Evolutionary conservation across 73 alveolate species (phyloP).

Genomic region (Paraurostyla sp.): DNA sequence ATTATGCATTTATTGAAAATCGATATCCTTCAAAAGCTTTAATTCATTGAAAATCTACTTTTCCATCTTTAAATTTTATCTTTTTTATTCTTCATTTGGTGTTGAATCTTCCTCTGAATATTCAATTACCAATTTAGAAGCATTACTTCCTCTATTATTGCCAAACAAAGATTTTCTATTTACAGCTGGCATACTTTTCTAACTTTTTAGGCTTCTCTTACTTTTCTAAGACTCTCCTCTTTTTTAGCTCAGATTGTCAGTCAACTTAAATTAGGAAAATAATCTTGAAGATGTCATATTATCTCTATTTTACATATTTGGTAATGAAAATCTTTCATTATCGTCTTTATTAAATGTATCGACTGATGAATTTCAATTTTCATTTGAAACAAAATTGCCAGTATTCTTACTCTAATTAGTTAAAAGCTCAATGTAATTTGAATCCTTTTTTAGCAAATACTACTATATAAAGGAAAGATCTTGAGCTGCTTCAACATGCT

Average conservation of each 20-base stretch:
- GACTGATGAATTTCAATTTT: too few relatives aligned
- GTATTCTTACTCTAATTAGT: too few relatives aligned
- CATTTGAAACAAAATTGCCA: too few relatives aligned
- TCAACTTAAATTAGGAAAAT: too few relatives aligned
- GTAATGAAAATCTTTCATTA: too few relatives aligned
- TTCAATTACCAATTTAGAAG: not conserved
- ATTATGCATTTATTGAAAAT: slow-evolving; percentile 20
- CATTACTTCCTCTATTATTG: not conserved
- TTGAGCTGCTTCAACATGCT: not conserved
- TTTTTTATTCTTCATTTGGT: not conserved
- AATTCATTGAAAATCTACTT: not conserved
- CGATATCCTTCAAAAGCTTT: slow-evolving; percentile 37
- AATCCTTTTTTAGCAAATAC: slow-evolving; percentile 9
- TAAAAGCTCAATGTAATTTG: not conserved
- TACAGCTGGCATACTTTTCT: not conserved
- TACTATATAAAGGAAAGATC: not conserved
- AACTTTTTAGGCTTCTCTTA: not conserved
- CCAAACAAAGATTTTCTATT: not conserved
- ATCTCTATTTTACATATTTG: too few relatives aligned
- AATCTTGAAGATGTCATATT: too few relatives aligned
- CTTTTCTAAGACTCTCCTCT: not conserved
- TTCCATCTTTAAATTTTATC: not conserved
- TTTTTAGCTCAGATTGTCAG: too few relatives aligned
- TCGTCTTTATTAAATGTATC: too few relatives aligned
- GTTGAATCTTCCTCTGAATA: not conserved